Conservation (phyloP, 345 rosid genomes). For the Barbarea vulgaris region DNA sequence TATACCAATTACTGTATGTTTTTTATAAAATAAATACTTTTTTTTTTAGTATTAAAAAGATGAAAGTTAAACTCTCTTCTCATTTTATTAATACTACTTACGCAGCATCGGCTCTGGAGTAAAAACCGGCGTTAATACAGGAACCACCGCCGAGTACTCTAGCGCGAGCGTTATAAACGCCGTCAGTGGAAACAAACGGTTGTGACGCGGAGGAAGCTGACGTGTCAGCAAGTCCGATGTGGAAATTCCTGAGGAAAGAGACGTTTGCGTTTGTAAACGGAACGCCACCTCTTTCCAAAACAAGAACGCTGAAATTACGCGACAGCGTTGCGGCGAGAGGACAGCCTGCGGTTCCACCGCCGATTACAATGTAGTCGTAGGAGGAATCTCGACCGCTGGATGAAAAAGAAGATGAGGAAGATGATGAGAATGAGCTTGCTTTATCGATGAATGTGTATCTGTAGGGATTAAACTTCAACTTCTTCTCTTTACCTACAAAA, state of each 20-base stretch:
- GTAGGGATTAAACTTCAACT: slow-evolving; percentile 38
- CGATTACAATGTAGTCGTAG: slow-evolving; percentile 85
- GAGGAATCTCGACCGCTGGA: slow-evolving; percentile 45
- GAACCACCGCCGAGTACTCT: slow-evolving; percentile 95
- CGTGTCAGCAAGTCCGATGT: slow-evolving; percentile 72
- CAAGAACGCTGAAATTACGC: slow-evolving; percentile 69
- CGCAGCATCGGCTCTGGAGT: slow-evolving; percentile 74
- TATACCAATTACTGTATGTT: neutral
- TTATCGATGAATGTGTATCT: slow-evolving; percentile 70
- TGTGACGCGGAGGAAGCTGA: slow-evolving; percentile 89
- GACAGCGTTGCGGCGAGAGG: slow-evolving; percentile 94
- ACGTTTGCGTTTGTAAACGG: slow-evolving; percentile 91
- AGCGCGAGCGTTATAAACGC: slow-evolving; percentile 85
- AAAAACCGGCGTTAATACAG: slow-evolving; percentile 94
- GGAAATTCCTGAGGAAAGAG: slow-evolving; percentile 78
- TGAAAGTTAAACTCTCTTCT: no score
- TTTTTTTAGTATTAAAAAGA: neutral
- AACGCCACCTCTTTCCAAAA: slow-evolving; percentile 94
- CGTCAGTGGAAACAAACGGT: slow-evolving; percentile 81
- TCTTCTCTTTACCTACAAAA: slow-evolving; percentile 38
- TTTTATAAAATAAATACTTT: neutral
- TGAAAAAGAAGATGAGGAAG: slow-evolving; percentile 62
- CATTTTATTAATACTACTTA: slow-evolving; percentile 37
- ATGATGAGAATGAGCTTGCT: slow-evolving; percentile 75
- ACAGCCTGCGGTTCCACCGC: slow-evolving; percentile 98